Base-by-base conservation (phyloP, 1,284 basidiomycete species). In the Porodaedalea pini region DNA sequence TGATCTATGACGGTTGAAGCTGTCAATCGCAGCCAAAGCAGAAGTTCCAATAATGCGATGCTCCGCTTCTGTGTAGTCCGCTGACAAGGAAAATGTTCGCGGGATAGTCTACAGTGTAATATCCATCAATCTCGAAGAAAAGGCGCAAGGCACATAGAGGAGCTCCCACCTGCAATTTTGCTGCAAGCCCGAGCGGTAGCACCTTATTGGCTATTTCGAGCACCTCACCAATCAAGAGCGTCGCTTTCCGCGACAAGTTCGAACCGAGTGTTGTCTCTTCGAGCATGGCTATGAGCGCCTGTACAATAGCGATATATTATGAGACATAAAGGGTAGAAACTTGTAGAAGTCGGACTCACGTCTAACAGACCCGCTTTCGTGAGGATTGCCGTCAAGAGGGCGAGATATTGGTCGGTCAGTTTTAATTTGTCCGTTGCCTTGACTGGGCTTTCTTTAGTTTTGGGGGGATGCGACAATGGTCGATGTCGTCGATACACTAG, bases 401-500 rank as follows among this genome's bases (percentile, higher is more conserved):
- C 89, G 44, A 96, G 83, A 68, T 94, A 99, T 67, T 99, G 96
- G 67, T 98, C 94, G 2, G 94, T 88, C 4, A 98, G 73, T 64
- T 90, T 95, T 39, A 94, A 73, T 7, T 81, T 78, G 62, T 86
- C 82, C 39, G 81, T 73, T 5, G 75, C 70, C 56, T 83, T 83
- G 13, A 68, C 63, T 45, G 65, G 58, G 29, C 68, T 21, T 29
- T 65, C 57, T 59, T 61, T 72, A 71, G 57, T 69, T 58, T 64
- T 68, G 37, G 64, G 51, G 19, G 64, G 57, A 17, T 77, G 74
- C 15, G 71, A 70, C 37, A 68, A 65, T 59, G 78, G 77, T 41
- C 79, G 75, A 52, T 54, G 10, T 40, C 80, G 73, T 50, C 83
- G 79, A 65, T 88, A 90, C 82, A 90, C 88, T 91, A 63, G 11